A percentile compares a stretch with the other conserved stretches of the same genome.
phyloP scores from a whole-genome alignment of 306 rosid genomes.

The Senna tora region DNA sequence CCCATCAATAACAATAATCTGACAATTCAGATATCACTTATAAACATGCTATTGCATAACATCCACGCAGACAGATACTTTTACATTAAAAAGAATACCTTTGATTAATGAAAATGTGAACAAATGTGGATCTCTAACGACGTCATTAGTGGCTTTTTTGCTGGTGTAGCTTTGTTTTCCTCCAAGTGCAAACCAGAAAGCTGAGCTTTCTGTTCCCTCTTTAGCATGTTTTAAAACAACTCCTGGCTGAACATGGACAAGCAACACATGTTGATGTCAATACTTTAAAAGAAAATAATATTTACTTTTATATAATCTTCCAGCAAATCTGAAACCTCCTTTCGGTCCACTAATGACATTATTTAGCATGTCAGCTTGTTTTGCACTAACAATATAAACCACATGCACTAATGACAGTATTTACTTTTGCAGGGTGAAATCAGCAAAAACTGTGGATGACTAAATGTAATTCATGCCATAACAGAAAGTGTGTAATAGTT shows the following conservation, averaged over 20 bases:
- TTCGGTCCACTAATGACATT: neutral
- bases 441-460: neutral
- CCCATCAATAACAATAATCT: constrained; percentile 1
- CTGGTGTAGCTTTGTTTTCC: constrained; percentile 86
- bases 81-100: constrained; percentile 58
- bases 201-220: constrained; percentile 98
- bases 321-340: neutral
- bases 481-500: constrained; percentile 6
- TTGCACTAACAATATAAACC: too few species aligned
- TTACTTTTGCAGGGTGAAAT: neutral
- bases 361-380: neutral
- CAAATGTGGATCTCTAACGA: constrained; percentile 87
- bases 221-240: constrained; percentile 80
- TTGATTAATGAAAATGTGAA: constrained; percentile 70
- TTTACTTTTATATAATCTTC: neutral
- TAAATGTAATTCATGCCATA: constrained; percentile 3
- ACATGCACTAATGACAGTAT: constrained; percentile 23
- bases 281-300: constrained; percentile 15
- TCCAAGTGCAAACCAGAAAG: constrained; percentile 95
- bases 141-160: constrained; percentile 67
- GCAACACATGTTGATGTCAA: constrained; percentile 37
- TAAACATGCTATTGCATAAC: constrained; percentile 10
- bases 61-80: neutral
- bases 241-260: constrained; percentile 78
- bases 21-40: constrained; percentile 15